Evolutionary conservation across 116 monocot species (phyloP), one percentile per base, ranked within the genome.

Genomic region (Zostera marina): DNA sequence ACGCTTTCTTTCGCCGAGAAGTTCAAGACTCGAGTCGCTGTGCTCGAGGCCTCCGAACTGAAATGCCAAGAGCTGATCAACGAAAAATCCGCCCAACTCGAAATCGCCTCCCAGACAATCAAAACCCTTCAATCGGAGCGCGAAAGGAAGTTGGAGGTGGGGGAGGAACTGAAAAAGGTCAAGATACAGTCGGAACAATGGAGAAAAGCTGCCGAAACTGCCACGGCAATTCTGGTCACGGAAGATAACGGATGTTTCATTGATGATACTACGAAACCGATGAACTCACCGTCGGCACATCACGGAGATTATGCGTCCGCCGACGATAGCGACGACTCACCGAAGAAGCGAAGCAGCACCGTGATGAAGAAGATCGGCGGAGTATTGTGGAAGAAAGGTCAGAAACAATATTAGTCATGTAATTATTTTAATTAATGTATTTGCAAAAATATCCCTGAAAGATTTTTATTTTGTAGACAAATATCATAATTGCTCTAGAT

Each of bases 141-240:
- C 3, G 22, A 25, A 12, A 72, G 71, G 41, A 84, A 74, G 69
- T 41, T 14, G 1, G 59, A 79, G 54, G 25, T 71, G 8, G 90
- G 83, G 64, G 55, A 63, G 1, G 98, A 98, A 52, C 26, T 98
- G 70, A 74, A 70, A 41, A 70, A 86, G 68, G 56, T 98, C 7
- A 73, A 79, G 52, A 65, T 86, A 22, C 98, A 98, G 53, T 74
- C 86, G 0, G 90, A 86, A 15, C 98, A 98, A 53, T 98, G 98
- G 98, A 76, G 86, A 64, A 98, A 98, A 68, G 98, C 98, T 0
- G 98, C 98, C 0, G 98, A 98, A 58, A 76, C 85, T 0, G 98
- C 98, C 0, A 83, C 86, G 6, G 81, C 86, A 0, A 72, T 82
- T 14, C 72, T 98, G 3, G 43, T 16, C 15, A 76, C 68, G 12